Percentiles rank a stretch among this genome's conserved stretches.
These are phyloP conservation scores for Wickerhamomyces silvicola DNA, from an alignment of 805 yeast genomes.

Conservation along the genomic window DNA sequence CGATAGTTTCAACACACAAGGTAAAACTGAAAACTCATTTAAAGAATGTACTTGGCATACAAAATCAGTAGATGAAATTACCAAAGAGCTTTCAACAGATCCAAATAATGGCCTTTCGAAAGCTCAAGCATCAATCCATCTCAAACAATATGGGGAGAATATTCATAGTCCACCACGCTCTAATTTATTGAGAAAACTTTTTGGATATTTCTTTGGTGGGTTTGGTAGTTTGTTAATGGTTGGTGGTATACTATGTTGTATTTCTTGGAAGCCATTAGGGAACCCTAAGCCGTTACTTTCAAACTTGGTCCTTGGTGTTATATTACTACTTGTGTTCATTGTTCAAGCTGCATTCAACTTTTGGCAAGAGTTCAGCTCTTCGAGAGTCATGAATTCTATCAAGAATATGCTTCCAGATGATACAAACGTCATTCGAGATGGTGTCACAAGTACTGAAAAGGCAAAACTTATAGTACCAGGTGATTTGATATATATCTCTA, in stretches of 20 bases:
- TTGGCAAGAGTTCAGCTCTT: constrained; percentile 41
- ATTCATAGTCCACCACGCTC: constrained; percentile 33
- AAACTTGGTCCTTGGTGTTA: constrained; percentile 37
- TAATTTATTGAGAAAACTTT: constrained; percentile 26
- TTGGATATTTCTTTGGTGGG: constrained; percentile 41
- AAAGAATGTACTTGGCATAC: constrained; percentile 27
- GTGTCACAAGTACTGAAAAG: constrained; percentile 21
- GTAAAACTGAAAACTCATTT: constrained; percentile 19
- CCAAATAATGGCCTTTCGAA: constrained; percentile 21
- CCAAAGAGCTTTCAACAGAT: constrained; percentile 19
- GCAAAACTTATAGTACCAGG: constrained; percentile 38
- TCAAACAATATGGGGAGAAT: constrained; percentile 27
- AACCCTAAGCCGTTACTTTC: constrained; percentile 36
- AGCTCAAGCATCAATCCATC: constrained; percentile 4
- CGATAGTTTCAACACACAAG: constrained; percentile 9
- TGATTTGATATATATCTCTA: constrained; percentile 31
- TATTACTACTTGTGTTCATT: constrained; percentile 33
- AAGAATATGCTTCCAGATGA: constrained; percentile 35
- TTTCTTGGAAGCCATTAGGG: constrained; percentile 43
- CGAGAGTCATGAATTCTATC: constrained; percentile 43
- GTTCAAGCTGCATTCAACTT: constrained; percentile 39
- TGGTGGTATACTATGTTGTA: constrained; percentile 36
- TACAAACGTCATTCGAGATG: constrained; percentile 31
- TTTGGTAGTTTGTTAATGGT: constrained; percentile 37
- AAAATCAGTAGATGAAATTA: constrained; percentile 21